Base-by-base conservation (phyloP, 1,284 basidiomycete genomes). In the Cryptococcus deneoformans region DNA sequence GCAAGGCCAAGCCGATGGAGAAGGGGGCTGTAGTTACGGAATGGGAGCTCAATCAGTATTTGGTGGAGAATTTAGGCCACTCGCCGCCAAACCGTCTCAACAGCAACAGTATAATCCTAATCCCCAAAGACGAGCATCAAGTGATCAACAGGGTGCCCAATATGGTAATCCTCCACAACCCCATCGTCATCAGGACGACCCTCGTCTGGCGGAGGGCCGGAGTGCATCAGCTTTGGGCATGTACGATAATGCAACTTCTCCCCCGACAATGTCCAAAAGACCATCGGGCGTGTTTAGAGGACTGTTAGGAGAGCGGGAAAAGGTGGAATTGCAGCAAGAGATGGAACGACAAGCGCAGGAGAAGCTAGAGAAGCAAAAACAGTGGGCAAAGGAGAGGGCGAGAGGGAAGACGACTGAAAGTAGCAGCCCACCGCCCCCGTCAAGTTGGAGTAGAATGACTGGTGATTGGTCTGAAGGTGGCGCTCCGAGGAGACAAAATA, bases 21-120 rank as follows among this genome's bases (percentile, higher is more conserved):
- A 38, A 50, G 44, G 52, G 52, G 20, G 20, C 20, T 20, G 20
- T 20, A 20, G 20, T 20, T 20, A 20, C 57, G 69, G 66, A 1
- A 54, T 61, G 0, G 62, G 60, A 4, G 57, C 71, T 4, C 71
- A 73, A 50, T 71, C 69, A 3, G 74, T 71, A 8, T 75, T 65
- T 48, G 74, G 74, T 20, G 72, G 68, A 40, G 67, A 75, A 50
- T 75, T 73, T 54, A 73, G 74, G 8, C 73, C 72, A 1, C 67
- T 72, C 36, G 42, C 52, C 2, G 56, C 85, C 54, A 82, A 40
- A 10, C 57, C 52, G n/a, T 56, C 58, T 10, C 53, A 55, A 16
- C 50, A 40, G 39, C 50, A 38, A 14, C 47, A 35, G 14, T n/a
- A n/a, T 14, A 44, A 44, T 20, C n/a, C n/a, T 14, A 12, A n/a